Base-by-base conservation (phyloP, 768 basidiomycete genomes). In the Pisolithus tinctorius region DNA sequence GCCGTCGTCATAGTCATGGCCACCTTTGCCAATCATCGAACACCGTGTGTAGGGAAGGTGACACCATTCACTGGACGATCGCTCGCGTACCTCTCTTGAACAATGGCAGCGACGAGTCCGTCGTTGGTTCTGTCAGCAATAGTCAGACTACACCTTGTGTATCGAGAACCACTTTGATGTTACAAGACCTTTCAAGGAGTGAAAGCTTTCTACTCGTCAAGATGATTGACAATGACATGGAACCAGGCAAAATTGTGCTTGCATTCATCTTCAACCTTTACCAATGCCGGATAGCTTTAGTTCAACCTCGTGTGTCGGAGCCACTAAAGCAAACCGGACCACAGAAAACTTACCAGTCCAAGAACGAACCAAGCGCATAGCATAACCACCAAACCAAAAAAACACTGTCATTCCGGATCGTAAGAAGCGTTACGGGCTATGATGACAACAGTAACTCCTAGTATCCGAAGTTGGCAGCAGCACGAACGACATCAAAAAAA, bases 121-220 rank as follows among this genome's bases (percentile, higher is more conserved):
- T 78, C 3, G 81, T 76, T 26, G 87, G 86, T 3, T 85, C 87
- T 58, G 67, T 84, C 5, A 86, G 87, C 4, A 86, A 88, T 56
- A 77, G 75, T n/a, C 74, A 72, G 56, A 75, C 72, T 6, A 75
- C 73, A 20, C 67, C 68, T 4, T 69, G 62, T n/a, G 61, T 88
- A 36, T 63, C 84, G 1, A 73, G 84, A 54, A 66, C 67, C 7
- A 84, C 76, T 0, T 85, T 82, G 53, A 84, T 81, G 4, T 47
- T 84, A 36, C 68, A 74, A n/a, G 83, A 87, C 60, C 66, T 87
- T 29, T 70, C 75, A 74, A 73, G 20, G 72, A 80, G 52, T 90
- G 86, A 20, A 20, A 20, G 20, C 20, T 20, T 20, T 20, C 20
- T 20, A 20, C 20, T 20, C 20, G 20, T 20, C 20, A 20, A 1